Evolutionary conservation across 1,139 yeast species (phyloP), one percentile per base, ranked within the genome.

Genomic region (Sugiyamaella sp.): DNA sequence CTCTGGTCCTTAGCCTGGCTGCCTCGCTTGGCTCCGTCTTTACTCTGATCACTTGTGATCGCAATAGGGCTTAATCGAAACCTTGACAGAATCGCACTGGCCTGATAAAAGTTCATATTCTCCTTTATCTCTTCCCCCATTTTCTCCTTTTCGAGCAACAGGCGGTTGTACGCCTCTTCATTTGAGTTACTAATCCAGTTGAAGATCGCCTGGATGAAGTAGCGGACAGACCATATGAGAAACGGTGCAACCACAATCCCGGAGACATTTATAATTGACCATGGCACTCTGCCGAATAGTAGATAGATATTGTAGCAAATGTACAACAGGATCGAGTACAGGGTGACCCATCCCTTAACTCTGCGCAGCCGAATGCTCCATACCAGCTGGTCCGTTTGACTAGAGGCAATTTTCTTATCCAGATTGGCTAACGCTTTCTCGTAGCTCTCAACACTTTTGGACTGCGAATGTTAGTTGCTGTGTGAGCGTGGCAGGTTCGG

Each of bases 111-210:
- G 63, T 88, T 87, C 20, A 97, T 88, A 62, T 81, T 77, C 56
- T 82, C 81, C 70, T 91, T 91, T 70, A 91, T 75, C 56, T 86
- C 90, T 17, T 83, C 85, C 48, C 91, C 78, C 69, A 86, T 85
- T 27, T 74, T 75, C 55, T 76, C 74, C 59, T 87, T 95, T 54
- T 77, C 72, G 38, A 74, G 73, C 59, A 77, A 75, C 57, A 85
- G 71, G 6, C 63, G 58, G 51, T 72, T 71, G 55, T 80, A 66
- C 32, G 65, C 61, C 54, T 67, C 67, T 21, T 63, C 65, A 22
- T 62, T 64, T 9, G 62, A 52, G 19, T 53, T 45, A 12, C 52
- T 59, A 14, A 65, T 51, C 54, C 64, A 63, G 14, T 55, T 58
- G 47, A 60, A 60, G 47, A 55, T 51, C 25, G 52, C 37, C 27